Conservation (phyloP, 73 alveolate species). For the Tetrahymena borealis region DNA sequence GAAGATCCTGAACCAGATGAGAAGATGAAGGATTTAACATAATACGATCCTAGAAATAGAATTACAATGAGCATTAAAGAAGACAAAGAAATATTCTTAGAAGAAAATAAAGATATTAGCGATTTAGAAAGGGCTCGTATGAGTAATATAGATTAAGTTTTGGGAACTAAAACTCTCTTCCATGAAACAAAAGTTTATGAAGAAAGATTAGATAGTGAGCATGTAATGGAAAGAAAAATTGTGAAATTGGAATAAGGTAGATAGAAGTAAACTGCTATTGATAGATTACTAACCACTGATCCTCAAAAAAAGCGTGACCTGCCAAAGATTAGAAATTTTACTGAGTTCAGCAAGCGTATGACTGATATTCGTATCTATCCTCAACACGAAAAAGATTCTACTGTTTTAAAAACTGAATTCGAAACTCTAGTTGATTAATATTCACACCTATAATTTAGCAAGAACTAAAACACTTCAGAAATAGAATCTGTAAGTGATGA, state of each 20-base stretch:
- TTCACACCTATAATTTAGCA: not conserved
- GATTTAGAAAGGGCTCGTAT: conserved; percentile 36
- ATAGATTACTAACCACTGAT: not conserved
- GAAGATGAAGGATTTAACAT: not conserved
- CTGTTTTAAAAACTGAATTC: not conserved
- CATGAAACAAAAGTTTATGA: conserved; percentile 27
- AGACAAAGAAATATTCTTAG: conserved; percentile 13
- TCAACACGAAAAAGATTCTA: not conserved
- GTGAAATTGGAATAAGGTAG: conserved; percentile 7
- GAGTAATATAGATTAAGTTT: conserved; percentile 15
- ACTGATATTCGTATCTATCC: not conserved
- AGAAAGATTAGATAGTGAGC: conserved; percentile 35
- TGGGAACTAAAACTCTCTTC: conserved; percentile 33
- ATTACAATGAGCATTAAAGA: conserved; percentile 10
- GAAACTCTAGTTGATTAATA: not conserved
- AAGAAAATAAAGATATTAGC: conserved; percentile 12
- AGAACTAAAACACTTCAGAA: not conserved
- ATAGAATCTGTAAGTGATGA: not conserved
- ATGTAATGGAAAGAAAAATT: conserved; percentile 30
- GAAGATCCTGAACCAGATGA: not conserved
- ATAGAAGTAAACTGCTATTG: conserved; percentile 8
- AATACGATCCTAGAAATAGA: not conserved
- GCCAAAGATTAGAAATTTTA: conserved; percentile 12
- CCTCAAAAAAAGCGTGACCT: conserved; percentile 7
- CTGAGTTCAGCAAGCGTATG: not conserved